Evolutionary conservation across 768 basidiomycete species (phyloP).

Genomic region (Suillus bovinus): DNA sequence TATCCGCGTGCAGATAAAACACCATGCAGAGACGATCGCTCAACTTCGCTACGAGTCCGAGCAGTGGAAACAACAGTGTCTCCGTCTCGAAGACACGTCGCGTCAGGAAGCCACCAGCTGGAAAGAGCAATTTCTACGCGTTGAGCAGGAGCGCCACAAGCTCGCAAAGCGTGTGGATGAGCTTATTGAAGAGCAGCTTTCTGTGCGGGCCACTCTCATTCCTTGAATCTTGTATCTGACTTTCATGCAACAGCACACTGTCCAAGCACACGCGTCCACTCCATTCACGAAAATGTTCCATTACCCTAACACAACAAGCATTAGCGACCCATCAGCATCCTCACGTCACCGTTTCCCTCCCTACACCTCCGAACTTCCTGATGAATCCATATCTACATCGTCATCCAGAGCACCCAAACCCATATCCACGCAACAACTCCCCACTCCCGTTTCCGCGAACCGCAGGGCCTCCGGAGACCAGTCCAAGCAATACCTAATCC

Average conservation of each 20-base stretch:
- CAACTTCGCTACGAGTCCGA: slow-evolving; percentile 63
- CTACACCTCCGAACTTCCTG: slow-evolving; percentile 22
- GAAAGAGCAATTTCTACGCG: slow-evolving; percentile 79
- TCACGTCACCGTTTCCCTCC: slow-evolving; percentile 21
- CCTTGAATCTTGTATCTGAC: neutral
- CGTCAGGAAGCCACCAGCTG: slow-evolving; percentile 60
- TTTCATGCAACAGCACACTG: slow-evolving; percentile 11
- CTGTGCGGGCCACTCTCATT: slow-evolving; percentile 35
- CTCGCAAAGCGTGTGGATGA: slow-evolving; percentile 61
- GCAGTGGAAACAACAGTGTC: slow-evolving; percentile 73
- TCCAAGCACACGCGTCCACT: slow-evolving; percentile 18
- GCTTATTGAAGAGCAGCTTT: slow-evolving; percentile 50
- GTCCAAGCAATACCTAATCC: slow-evolving; percentile 42
- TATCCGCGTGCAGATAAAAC: slow-evolving; percentile 43
- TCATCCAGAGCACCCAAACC: slow-evolving; percentile 29
- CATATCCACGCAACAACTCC: slow-evolving; percentile 22
- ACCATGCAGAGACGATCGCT: slow-evolving; percentile 59
- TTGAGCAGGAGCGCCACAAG: slow-evolving; percentile 65
- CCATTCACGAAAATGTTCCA: slow-evolving; percentile 37
- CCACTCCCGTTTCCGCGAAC: slow-evolving; percentile 33
- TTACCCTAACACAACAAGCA: slow-evolving; percentile 18
- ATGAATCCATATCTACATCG: slow-evolving; percentile 34
- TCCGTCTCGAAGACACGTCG: slow-evolving; percentile 46
- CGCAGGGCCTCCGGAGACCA: slow-evolving; percentile 16
- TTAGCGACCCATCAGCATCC: slow-evolving; percentile 31